phyloP scores from a whole-genome alignment of 2,329 filamentous ascomycete genomes.

The Albophoma yamanashiensis region DNA sequence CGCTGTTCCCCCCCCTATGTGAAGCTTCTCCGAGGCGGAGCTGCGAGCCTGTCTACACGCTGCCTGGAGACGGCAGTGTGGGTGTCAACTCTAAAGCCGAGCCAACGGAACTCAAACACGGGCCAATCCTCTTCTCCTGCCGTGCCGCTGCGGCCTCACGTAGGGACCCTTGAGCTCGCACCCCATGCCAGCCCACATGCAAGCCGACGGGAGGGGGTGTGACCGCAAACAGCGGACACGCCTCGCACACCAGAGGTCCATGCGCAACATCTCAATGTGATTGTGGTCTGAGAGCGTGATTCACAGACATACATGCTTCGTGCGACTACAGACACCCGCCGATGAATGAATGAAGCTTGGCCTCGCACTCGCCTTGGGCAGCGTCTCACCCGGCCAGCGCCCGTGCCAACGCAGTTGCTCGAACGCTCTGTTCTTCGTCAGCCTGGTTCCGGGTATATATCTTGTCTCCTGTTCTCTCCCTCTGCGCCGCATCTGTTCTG shows the following conservation, averaged over 20 bases:
- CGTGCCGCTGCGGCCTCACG: not conserved
- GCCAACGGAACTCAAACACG: not conserved
- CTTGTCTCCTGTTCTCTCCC: not conserved
- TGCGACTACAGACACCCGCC: not conserved
- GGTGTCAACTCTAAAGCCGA: not conserved
- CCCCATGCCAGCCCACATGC: not conserved
- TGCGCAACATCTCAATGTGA: not conserved
- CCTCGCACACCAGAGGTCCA: not conserved
- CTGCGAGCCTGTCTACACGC: not conserved
- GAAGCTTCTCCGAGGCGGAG: not conserved
- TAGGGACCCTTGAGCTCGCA: no score
- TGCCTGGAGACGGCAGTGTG: not conserved
- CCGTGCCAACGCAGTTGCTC: not conserved
- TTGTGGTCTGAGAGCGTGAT: not conserved
- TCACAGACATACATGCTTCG: not conserved
- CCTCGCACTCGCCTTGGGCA: not conserved
- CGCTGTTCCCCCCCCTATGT: no score
- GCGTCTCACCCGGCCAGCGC: not conserved
- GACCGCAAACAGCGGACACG: not conserved
- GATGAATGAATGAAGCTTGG: not conserved
- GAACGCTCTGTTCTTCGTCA: not conserved
- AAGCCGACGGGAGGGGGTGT: not conserved
- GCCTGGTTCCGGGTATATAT: not conserved
- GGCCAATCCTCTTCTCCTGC: not conserved
- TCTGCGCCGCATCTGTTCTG: not conserved